Evolutionary conservation across 2,329 filamentous ascomycete genomes (phyloP), one percentile per base, ranked within the genome.

Genomic region (Phyllosticta citriasiana): DNA sequence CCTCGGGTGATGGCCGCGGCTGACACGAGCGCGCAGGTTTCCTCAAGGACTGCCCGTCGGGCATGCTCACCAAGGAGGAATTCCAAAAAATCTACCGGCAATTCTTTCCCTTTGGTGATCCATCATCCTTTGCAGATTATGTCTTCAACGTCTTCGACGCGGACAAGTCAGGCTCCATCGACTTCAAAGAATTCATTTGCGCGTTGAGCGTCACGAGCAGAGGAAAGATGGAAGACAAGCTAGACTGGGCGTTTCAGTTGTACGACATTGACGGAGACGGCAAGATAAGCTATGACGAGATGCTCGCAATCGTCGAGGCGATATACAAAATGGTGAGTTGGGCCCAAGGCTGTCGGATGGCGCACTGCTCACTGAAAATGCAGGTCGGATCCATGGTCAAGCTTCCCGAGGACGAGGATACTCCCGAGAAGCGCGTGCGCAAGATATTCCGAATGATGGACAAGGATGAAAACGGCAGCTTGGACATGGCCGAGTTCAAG

Each of bases 391-490:
- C 92, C 58, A 99, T 99, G 94, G 94, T 99, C 70, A 97, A 97
- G 77, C 83, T 99, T 53, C 94, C 94, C 58, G 91, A 97, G 76
- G 94, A 99, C 78, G 94, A 99, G 80, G 93, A 99, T 78, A 99
- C 94, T 62, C 94, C 94, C 19, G 93, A 97, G 82, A 99, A 99
- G 81, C 88, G 94, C 66, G 94, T 99, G 65, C 86, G 83, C 77
- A 99, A 99, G 82, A 97, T 99, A 76, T 99, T 99, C 82, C 84
- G 88, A 71, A 97, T 97, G 94, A 99, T 99, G 94, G 94, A 99
- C 81, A 99, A 99, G 83, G 94, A 99, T 74, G 93, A 97, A 79
- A 97, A 97, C 73, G 94, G 93, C 68, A 95, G 89, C 72, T 79
- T 99, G 69, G 93, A 97, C 74, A 93, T 97, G 83, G 88, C 92